A percentile compares a stretch with the other conserved stretches of the same genome.
Evolutionary conservation across 805 yeast genomes (phyloP).

Genomic region (Kurtzmaniella fragi): DNA sequence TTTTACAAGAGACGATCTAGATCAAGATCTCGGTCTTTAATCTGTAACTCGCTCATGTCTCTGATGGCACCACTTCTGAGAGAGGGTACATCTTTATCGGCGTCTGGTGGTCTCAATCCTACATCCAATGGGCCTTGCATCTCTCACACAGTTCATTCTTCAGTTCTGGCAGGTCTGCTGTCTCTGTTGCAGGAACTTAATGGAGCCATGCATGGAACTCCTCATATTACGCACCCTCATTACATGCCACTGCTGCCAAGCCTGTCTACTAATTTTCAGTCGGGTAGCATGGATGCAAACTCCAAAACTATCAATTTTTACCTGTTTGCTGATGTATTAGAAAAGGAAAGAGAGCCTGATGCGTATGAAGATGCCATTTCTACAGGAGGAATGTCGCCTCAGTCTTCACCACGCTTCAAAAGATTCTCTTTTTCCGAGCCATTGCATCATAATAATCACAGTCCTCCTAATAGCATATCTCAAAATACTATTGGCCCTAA

Average conservation of each 20-base stretch:
- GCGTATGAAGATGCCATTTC: neutral
- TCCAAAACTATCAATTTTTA: conserved; percentile 22
- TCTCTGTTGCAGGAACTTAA: neutral
- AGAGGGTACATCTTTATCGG: too few species aligned
- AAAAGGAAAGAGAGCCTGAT: conserved; percentile 14
- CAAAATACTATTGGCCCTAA: neutral
- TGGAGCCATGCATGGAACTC: neutral
- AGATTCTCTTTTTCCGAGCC: conserved; percentile 2
- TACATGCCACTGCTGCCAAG: conserved; percentile 6
- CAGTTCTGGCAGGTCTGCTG: neutral
- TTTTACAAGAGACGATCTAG: conserved; percentile 2
- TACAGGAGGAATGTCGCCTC: neutral
- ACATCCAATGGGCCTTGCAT: neutral
- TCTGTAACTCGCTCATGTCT: conserved; percentile 16
- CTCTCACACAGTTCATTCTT: neutral
- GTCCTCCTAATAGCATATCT: neutral
- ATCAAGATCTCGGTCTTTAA: conserved; percentile 17
- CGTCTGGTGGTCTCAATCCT: neutral
- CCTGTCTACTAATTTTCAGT: conserved; percentile 1
- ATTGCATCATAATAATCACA: neutral
- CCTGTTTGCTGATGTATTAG: conserved; percentile 27
- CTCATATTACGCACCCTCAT: conserved; percentile 1
- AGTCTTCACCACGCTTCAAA: conserved; percentile 1
- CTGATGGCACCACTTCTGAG: conserved; percentile 8
- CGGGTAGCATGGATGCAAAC: conserved; percentile 2